Base-by-base conservation (phyloP, 2,329 filamentous ascomycete species). In the Decorospora gaudefroyi region DNA sequence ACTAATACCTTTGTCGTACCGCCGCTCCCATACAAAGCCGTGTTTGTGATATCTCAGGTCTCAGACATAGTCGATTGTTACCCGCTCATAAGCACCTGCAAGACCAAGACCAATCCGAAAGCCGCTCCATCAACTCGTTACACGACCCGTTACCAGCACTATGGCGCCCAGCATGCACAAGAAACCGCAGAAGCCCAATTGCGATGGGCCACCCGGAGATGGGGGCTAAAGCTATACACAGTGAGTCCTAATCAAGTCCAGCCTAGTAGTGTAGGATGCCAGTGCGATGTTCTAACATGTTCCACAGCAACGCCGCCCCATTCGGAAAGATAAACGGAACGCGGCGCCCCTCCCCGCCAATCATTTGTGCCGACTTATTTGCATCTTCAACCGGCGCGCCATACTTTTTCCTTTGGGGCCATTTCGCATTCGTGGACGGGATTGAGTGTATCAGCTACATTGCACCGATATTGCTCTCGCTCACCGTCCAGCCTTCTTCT, bases 51-150 rank as follows among this genome's bases (percentile, higher is more conserved):
- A 39, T 42, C 43, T 51, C 45, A 49, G 51, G 52, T 61, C 51
- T 57, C 51, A 62, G 44, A 61, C 49, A 52, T 30, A 38, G 59
- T 59, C 51, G 47, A 52, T 44, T 32, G 18, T 39, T 31, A 23
- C 41, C 46, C 42, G 26, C 41, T 49, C 45, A 47, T 52, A 58
- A 57, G 46, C 51, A 45, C 44, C 22, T n/a, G n/a, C n/a, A n/a
- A n/a, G n/a, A n/a, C 43, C 31, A 12, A 23, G 22, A 36, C 36
- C 21, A n/a, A 46, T 28, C 32, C 21, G 27, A 25, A 37, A 32
- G 26, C 40, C 16, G 15, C 41, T 17, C 37, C 36, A 28, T 42
- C 40, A 48, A 49, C 31, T 36, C 42, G 21, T 22, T 29, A n/a
- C 33, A 26, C n/a, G 13, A 35, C 13, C 17, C 45, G 26, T 31